Evolutionary conservation across 148 eudicot genomes (phyloP), one percentile per base, ranked within the genome.

Genomic region (Diospyros lotus): DNA sequence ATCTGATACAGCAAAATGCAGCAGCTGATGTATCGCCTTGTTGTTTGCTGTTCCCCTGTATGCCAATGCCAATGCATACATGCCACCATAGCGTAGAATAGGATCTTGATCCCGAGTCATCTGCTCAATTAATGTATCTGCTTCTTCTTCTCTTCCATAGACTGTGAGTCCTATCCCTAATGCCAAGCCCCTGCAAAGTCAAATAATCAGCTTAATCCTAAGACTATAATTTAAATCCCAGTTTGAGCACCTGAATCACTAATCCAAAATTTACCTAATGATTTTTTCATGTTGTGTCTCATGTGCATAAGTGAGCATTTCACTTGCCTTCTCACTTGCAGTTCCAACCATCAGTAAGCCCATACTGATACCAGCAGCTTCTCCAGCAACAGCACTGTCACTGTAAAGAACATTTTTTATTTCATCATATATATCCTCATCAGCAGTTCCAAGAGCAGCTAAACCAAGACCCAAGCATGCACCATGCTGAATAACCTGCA

Each of bases 81-180:
- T 93, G 81, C 99, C 99, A 82, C 99, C 97, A 75, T 95, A 95
- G 53, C 99, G 90, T 58, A 95, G 50, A 40, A 95, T 95, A 69
- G 99, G 97, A 81, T 95, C 99, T 82, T 95, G 99, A 82, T 95
- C 99, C 69, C 96, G 85, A 53, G 99, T 95, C 99, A 95, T 89
- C 71, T 92, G 97, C 89, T 92, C 96, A 79, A 95, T 95, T 43
- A 95, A 83, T 6, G 94, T 86, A 80, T 95, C 99, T 8, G 99
- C 99, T 85, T 89, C 99, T 85, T 95, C 99, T 73, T 95, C 99
- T 79, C 99, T 93, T 76, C 99, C 99, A 70, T 92, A 95, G 48
- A 93, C 97, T 15, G 97, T 95, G 69, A 95, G 97, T 17, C 96
- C 99, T 67, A 95, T 95, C 50, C 99, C 99, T 78, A 95, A 83